These are phyloP conservation scores for Tuber borchii DNA, from an alignment of 495 filamentous ascomycete species.

Conservation along the genomic window DNA sequence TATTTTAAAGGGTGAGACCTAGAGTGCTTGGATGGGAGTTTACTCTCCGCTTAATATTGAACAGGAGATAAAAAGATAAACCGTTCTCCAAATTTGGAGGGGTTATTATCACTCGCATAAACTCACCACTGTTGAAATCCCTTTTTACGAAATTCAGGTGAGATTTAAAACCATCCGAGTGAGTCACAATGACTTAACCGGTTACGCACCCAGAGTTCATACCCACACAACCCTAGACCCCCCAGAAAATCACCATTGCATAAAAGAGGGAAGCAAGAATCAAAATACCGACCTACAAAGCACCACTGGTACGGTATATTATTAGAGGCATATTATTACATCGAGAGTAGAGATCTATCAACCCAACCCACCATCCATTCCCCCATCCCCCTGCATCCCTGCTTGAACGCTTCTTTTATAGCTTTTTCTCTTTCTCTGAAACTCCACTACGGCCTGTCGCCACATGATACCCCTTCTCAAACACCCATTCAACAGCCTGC, in stretches of 20 bases:
- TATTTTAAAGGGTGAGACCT: too few species aligned
- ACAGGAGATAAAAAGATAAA: too few species aligned
- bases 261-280: neutral
- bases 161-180: too few species aligned
- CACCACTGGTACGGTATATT: neutral
- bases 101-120: too few species aligned
- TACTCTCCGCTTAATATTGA: too few species aligned
- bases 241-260: neutral
- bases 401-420: slow-evolving; percentile 29
- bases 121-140: too few species aligned
- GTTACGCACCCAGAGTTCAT: neutral
- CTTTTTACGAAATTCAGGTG: too few species aligned
- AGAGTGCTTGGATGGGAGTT: too few species aligned
- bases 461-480: slow-evolving; percentile 62
- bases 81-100: too few species aligned
- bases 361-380: neutral
- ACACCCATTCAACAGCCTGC: slow-evolving; percentile 77
- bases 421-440: slow-evolving; percentile 52
- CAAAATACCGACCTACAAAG: neutral
- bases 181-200: too few species aligned
- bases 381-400: neutral
- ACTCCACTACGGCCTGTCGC: slow-evolving; percentile 44
- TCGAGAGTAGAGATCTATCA: slow-evolving; percentile 2
- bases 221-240: neutral
- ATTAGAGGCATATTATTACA: neutral